phyloP scores from a whole-genome alignment of 805 yeast genomes.

The Torulaspora delbrueckii region DNA sequence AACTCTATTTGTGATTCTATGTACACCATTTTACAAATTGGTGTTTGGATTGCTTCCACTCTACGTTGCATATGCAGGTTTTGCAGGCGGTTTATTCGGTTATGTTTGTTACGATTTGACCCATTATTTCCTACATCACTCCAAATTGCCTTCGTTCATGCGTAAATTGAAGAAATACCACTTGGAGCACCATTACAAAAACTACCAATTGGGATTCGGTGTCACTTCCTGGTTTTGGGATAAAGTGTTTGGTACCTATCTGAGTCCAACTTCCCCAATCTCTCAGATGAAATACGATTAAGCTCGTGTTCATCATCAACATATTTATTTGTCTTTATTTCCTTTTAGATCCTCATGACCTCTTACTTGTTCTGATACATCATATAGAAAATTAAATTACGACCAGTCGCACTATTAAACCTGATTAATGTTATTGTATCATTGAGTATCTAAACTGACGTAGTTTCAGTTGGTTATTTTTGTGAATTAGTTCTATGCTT shows the following conservation, averaged over 20 bases:
- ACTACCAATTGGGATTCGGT: constrained; percentile 94
- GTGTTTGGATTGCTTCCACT: constrained; percentile 76
- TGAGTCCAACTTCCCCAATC: constrained; percentile 41
- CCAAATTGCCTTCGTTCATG: constrained; percentile 68
- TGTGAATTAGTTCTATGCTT: too few relatives aligned
- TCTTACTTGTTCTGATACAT: background rate
- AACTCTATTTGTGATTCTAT: constrained; percentile 63
- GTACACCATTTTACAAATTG: constrained; percentile 73
- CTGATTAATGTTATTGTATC: too few relatives aligned
- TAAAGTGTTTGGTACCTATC: constrained; percentile 75
- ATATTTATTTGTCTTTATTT: background rate
- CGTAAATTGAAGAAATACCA: constrained; percentile 84
- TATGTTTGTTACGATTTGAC: constrained; percentile 87
- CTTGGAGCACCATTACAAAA: constrained; percentile 95
- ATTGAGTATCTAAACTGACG: too few relatives aligned
- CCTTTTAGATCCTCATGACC: background rate
- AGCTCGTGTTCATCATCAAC: background rate
- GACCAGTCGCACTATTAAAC: background rate
- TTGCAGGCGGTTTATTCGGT: constrained; percentile 95
- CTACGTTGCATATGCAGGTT: constrained; percentile 83
- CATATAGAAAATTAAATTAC: background rate
- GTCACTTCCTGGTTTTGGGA: constrained; percentile 96
- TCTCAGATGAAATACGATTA: constrained; percentile 36
- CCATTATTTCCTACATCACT: constrained; percentile 93
- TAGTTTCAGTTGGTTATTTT: too few relatives aligned